Evolutionary conservation across 164 flowering plant genomes (phyloP).

Genomic region (Amborella trichopoda): DNA sequence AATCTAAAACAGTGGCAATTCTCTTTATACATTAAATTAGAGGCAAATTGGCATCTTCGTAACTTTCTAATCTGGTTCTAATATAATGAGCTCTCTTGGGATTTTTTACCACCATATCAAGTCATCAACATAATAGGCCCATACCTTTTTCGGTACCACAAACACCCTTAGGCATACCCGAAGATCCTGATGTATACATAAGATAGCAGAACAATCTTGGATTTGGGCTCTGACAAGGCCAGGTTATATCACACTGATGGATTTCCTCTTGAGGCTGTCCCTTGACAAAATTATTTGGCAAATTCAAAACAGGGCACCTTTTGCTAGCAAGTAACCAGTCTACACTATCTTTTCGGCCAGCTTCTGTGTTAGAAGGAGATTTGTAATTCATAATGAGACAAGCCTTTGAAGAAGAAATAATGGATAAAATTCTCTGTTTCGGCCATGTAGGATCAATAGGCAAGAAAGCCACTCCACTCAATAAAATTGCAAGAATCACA

Average conservation of each 20-base stretch:
- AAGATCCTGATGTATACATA: constrained; percentile 92
- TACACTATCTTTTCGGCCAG: constrained; percentile 12
- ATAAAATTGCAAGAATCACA: constrained; percentile 59
- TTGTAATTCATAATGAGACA: constrained; percentile 33
- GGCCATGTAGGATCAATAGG: constrained; percentile 91
- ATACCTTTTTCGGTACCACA: constrained; percentile 86
- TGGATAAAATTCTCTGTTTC: constrained; percentile 43
- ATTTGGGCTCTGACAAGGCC: constrained; percentile 48
- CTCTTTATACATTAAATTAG: too few species aligned
- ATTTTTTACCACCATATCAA: too few species aligned
- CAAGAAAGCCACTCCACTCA: constrained; percentile 79
- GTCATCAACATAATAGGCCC: too few species aligned
- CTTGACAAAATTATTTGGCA: constrained; percentile 36
- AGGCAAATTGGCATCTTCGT: too few species aligned
- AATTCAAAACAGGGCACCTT: constrained; percentile 26
- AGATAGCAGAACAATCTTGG: constrained; percentile 55
- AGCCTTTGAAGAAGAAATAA: constrained; percentile 39
- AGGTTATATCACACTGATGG: constrained; percentile 11
- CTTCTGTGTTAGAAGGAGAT: constrained; percentile 15
- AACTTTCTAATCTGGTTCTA: too few species aligned
- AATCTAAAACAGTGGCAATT: too few species aligned
- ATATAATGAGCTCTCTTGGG: too few species aligned
- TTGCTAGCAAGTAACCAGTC: constrained; percentile 32
- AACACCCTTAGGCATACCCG: constrained; percentile 88
- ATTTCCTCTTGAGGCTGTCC: constrained; percentile 10